Percentiles rank a stretch among this genome's conserved stretches.
phyloP scores from a whole-genome alignment of 768 basidiomycete species.

The Kwoniella sp. region DNA sequence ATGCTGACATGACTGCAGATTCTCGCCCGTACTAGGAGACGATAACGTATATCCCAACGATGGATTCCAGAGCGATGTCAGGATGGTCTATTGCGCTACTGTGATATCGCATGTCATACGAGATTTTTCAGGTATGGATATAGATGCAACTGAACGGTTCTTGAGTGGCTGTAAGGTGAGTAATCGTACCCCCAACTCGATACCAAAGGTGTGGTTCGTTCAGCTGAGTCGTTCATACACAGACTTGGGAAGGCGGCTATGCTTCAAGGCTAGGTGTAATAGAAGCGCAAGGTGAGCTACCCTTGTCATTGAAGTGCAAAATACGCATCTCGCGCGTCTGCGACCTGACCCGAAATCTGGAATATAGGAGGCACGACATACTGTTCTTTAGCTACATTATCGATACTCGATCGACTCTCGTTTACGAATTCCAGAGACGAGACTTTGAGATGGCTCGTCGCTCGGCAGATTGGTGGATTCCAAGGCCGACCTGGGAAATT shows the following conservation, averaged over 20 bases:
- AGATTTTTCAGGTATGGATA: slow-evolving; percentile 75
- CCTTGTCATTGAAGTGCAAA: neutral
- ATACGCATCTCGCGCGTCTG: too few species aligned
- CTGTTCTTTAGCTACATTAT: slow-evolving; percentile 78
- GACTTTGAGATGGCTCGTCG: slow-evolving; percentile 75
- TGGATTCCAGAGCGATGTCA: slow-evolving; percentile 67
- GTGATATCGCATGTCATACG: slow-evolving; percentile 73
- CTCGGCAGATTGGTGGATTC: slow-evolving; percentile 83
- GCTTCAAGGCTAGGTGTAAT: slow-evolving; percentile 71
- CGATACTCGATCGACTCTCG: slow-evolving; percentile 59
- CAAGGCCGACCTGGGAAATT: slow-evolving; percentile 83
- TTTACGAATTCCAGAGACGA: slow-evolving; percentile 35
- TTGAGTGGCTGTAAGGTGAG: slow-evolving; percentile 73
- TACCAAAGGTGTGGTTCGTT: neutral
- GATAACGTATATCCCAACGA: slow-evolving; percentile 4
- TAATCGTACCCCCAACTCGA: slow-evolving; percentile 7
- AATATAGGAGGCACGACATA: slow-evolving; percentile 85
- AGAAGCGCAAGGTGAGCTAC: slow-evolving; percentile 75
- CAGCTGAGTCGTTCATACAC: neutral
- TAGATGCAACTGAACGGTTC: slow-evolving; percentile 65
- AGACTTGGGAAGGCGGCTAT: slow-evolving; percentile 94
- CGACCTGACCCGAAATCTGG: too few species aligned
- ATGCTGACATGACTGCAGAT: slow-evolving; percentile 36
- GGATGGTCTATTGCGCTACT: slow-evolving; percentile 85
- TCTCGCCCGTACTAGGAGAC: slow-evolving; percentile 56